Percentiles rank a stretch among this genome's conserved stretches.
These are phyloP conservation scores for Pholiota conissans DNA, from an alignment of 768 basidiomycete genomes.

Conservation along the genomic window DNA sequence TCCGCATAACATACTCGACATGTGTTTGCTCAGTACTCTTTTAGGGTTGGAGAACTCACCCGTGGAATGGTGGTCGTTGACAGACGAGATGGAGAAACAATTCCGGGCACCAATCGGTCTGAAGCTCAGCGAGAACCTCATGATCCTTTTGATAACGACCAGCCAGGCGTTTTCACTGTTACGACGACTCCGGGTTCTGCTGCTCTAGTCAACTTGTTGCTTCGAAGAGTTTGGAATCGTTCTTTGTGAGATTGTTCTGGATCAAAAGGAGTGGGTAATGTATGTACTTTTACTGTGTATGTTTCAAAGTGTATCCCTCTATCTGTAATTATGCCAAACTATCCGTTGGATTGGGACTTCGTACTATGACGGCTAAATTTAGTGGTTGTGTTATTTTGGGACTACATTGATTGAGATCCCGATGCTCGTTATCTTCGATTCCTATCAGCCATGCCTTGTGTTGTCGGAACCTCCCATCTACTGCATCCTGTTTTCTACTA, in stretches of 20 bases:
- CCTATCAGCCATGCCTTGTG: not conserved
- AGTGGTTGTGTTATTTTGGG: no score
- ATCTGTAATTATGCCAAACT: no score
- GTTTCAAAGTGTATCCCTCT: no score
- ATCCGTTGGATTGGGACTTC: no score
- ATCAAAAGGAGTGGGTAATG: no score
- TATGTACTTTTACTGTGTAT: no score
- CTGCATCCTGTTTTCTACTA: slow-evolving; percentile 29
- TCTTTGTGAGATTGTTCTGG: slow-evolving; percentile 16
- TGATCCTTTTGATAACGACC: slow-evolving; percentile 6
- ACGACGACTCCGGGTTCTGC: slow-evolving; percentile 63
- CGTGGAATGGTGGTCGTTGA: slow-evolving; percentile 89
- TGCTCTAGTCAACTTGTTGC: slow-evolving; percentile 45
- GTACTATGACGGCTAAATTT: no score
- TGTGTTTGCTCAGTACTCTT: not conserved
- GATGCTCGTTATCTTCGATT: not conserved
- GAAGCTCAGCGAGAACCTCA: slow-evolving; percentile 43
- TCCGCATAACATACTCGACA: not conserved
- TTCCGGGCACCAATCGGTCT: slow-evolving; percentile 66
- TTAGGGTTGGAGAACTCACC: slow-evolving; percentile 74
- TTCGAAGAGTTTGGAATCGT: slow-evolving; percentile 57
- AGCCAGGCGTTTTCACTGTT: slow-evolving; percentile 44
- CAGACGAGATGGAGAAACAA: slow-evolving; percentile 63
- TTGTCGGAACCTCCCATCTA: slow-evolving; percentile 1
- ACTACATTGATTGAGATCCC: not conserved